phyloP scores from a whole-genome alignment of 2,329 filamentous ascomycete species.

The Colletotrichum tamarilloi region DNA sequence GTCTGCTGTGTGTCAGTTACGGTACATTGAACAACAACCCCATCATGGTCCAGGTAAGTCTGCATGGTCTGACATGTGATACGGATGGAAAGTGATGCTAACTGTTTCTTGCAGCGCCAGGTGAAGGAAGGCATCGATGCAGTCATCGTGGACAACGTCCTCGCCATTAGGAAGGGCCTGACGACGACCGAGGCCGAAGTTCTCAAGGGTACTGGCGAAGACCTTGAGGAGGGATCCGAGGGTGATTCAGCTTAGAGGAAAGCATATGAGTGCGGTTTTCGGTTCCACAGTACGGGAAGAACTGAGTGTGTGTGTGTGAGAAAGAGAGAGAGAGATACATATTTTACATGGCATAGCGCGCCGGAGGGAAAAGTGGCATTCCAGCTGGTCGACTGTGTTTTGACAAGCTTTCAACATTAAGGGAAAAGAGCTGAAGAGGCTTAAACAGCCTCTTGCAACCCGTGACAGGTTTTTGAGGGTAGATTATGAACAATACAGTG shows the following conservation, averaged over 20 bases:
- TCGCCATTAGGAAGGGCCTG: constrained; percentile 91
- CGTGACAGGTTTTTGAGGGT: neutral
- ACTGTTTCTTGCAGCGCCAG: constrained; percentile 71
- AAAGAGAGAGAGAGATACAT: neutral
- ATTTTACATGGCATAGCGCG: constrained; percentile 31
- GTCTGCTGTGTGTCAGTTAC: constrained; percentile 94
- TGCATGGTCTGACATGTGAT: neutral
- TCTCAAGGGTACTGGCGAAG: constrained; percentile 33
- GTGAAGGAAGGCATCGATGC: constrained; percentile 96
- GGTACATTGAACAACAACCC: constrained; percentile 91
- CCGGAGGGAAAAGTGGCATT: constrained; percentile 2
- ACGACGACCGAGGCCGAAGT: constrained; percentile 57
- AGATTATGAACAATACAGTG: neutral
- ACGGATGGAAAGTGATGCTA: neutral
- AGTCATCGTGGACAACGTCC: constrained; percentile 95
- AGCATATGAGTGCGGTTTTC: neutral
- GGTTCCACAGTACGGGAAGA: constrained; percentile 29
- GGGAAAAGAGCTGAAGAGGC: neutral
- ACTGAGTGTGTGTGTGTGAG: neutral
- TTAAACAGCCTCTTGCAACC: neutral
- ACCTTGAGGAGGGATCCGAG: constrained; percentile 32
- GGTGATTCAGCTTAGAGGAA: constrained; percentile 21
- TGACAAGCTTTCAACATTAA: constrained; percentile 21
- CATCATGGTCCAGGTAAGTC: constrained; percentile 81
- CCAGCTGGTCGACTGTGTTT: neutral